phyloP scores from a whole-genome alignment of 2,329 filamentous ascomycete genomes.

The Xylariaceae sp. region DNA sequence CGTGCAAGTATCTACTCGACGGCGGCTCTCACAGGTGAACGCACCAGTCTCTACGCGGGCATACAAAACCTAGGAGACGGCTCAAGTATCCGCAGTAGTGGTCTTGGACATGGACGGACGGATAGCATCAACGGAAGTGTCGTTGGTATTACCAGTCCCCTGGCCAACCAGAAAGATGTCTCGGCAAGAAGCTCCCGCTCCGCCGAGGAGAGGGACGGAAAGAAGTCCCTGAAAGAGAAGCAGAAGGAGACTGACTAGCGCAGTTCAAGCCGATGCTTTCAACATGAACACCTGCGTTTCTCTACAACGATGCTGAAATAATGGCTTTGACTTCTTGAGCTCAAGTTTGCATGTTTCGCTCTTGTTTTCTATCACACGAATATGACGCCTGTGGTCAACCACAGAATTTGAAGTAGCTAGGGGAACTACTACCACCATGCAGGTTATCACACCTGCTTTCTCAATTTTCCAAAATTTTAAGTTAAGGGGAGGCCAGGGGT shows the following conservation, averaged over 20 bases:
- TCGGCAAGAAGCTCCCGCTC: constrained; percentile 28
- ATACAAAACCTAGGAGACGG: constrained; percentile 60
- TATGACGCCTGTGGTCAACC: neutral
- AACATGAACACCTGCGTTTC: neutral
- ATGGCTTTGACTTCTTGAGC: neutral
- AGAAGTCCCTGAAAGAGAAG: constrained; percentile 15
- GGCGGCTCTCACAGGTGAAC: constrained; percentile 64
- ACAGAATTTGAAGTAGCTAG: neutral
- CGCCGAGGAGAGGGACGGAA: constrained; percentile 31
- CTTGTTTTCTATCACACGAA: neutral
- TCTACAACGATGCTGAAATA: neutral
- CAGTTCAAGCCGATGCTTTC: neutral
- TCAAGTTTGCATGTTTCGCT: neutral
- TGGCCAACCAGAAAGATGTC: constrained; percentile 53
- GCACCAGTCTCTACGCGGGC: constrained; percentile 71
- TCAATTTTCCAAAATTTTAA: neutral
- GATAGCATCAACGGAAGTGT: constrained; percentile 80
- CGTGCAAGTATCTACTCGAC: constrained; percentile 78
- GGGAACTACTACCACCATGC: neutral
- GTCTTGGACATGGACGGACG: constrained; percentile 69
- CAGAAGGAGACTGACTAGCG: constrained; percentile 19
- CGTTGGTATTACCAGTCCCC: constrained; percentile 54
- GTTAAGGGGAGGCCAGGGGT: neutral
- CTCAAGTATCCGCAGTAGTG: constrained; percentile 68
- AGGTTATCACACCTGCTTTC: neutral